phyloP scores from a whole-genome alignment of 2,329 filamentous ascomycete species.

The Curvularia sp. region DNA sequence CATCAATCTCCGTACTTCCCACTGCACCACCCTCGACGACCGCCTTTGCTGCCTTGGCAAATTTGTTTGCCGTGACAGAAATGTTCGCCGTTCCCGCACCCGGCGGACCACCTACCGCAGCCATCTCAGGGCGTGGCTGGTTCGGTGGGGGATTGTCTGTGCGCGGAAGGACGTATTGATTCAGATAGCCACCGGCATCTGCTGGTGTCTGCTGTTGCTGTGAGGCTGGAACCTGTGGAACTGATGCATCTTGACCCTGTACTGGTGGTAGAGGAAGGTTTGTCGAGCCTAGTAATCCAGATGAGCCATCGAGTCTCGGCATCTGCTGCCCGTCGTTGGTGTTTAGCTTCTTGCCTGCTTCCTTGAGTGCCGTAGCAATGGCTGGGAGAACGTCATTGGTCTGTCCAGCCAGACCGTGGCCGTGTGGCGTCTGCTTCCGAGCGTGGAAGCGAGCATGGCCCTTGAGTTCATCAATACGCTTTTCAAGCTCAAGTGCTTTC shows the following conservation, averaged over 20 bases:
- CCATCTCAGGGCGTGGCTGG: constrained; percentile 45
- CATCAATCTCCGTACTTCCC: constrained; percentile 42
- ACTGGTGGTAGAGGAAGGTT: constrained; percentile 35
- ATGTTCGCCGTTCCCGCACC: constrained; percentile 41
- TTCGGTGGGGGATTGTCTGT: constrained; percentile 45
- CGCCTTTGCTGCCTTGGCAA: constrained; percentile 45
- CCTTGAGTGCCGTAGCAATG: constrained; percentile 47
- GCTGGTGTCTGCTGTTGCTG: constrained; percentile 42
- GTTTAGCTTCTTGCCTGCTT: constrained; percentile 45
- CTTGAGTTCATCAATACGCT: constrained; percentile 46
- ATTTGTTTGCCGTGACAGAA: constrained; percentile 39
- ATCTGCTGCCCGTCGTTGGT: constrained; percentile 35
- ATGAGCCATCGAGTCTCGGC: constrained; percentile 35
- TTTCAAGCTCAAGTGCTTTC: constrained; percentile 73
- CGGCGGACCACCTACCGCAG: constrained; percentile 45
- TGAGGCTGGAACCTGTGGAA: constrained; percentile 24
- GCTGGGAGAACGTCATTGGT: constrained; percentile 44
- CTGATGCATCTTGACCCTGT: constrained; percentile 28
- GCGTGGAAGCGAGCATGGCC: constrained; percentile 42
- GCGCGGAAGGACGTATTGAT: constrained; percentile 48
- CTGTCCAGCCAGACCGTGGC: constrained; percentile 24
- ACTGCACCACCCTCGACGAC: constrained; percentile 45
- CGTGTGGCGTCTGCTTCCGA: constrained; percentile 29
- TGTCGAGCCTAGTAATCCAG: constrained; percentile 31
- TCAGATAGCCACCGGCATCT: constrained; percentile 45